phyloP scores from a whole-genome alignment of 1,284 basidiomycete genomes.

The Schizophyllum amplum region DNA sequence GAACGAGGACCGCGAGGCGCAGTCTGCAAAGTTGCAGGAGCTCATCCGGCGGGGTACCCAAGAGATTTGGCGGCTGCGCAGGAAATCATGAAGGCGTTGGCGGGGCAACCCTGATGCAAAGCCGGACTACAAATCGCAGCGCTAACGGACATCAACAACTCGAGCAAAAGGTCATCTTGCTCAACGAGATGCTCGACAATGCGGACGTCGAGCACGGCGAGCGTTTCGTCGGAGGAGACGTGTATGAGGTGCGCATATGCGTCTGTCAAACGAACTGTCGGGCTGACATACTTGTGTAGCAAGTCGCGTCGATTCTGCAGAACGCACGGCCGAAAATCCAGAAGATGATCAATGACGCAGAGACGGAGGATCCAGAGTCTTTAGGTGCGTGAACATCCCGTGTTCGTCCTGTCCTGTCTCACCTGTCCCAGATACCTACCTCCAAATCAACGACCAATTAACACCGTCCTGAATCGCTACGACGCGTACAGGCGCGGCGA shows the following conservation, averaged over 20 bases:
- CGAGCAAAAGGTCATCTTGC: constrained; percentile 86
- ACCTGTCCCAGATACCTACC: constrained; percentile 64
- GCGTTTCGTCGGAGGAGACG: constrained; percentile 81
- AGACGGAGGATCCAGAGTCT: constrained; percentile 74
- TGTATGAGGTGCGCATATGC: constrained; percentile 70
- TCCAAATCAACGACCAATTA: constrained; percentile 98
- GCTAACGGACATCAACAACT: constrained; percentile 89
- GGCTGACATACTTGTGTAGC: constrained; percentile 35
- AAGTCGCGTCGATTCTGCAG: constrained; percentile 82
- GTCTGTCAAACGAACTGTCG: not conserved
- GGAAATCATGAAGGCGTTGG: constrained; percentile 94
- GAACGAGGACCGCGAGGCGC: constrained; percentile 90
- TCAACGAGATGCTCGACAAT: constrained; percentile 97
- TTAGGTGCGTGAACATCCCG: constrained; percentile 50
- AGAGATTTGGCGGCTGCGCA: constrained; percentile 93
- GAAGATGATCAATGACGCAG: constrained; percentile 96
- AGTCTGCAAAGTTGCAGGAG: constrained; percentile 96
- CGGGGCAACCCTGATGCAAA: constrained; percentile 94
- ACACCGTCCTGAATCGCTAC: constrained; percentile 84
- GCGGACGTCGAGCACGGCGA: constrained; percentile 67
- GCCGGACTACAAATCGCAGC: constrained; percentile 92
- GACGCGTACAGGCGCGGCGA: constrained; percentile 91
- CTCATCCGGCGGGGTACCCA: constrained; percentile 95
- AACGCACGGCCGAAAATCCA: constrained; percentile 92
- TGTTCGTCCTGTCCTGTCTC: not conserved